Evolutionary conservation across 1,284 basidiomycete genomes (phyloP).

Genomic region (Hemileia vastatrix): DNA sequence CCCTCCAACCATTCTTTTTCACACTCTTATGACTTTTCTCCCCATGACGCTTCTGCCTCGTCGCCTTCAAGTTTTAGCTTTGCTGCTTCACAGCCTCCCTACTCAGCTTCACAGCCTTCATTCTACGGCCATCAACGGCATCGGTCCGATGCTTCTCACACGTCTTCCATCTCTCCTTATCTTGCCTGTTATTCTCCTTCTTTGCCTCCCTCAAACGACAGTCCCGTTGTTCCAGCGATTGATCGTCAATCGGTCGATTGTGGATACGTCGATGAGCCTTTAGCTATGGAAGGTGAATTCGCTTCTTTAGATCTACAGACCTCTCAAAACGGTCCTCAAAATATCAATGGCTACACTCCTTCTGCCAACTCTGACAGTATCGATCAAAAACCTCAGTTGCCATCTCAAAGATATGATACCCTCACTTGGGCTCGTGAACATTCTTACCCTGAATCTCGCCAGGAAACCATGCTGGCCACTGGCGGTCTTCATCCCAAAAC

Average conservation of each 20-base stretch:
- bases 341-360: too few species aligned
- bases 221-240: background rate
- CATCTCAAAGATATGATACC: slow-evolving; percentile 13
- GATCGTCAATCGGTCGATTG: background rate
- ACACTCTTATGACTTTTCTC: too few species aligned
- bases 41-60: too few species aligned
- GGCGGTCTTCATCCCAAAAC: slow-evolving; percentile 10
- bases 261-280: slow-evolving; percentile 9
- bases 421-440: slow-evolving; percentile 19
- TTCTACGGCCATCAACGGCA: slow-evolving; percentile 3
- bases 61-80: too few species aligned
- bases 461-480: slow-evolving; percentile 14
- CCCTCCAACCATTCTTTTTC: too few species aligned
- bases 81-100: background rate
- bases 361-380: background rate
- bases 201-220: background rate
- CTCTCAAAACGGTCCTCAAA: background rate
- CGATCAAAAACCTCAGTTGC: background rate
- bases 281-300: slow-evolving; percentile 12
- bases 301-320: slow-evolving; percentile 6
- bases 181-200: background rate
- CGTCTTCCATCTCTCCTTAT: background rate
- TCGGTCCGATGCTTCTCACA: slow-evolving; percentile 1
- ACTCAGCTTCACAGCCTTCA: background rate
- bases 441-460: slow-evolving; percentile 5